Conservation (phyloP, 768 basidiomycete species). For the Mycena maculata region DNA sequence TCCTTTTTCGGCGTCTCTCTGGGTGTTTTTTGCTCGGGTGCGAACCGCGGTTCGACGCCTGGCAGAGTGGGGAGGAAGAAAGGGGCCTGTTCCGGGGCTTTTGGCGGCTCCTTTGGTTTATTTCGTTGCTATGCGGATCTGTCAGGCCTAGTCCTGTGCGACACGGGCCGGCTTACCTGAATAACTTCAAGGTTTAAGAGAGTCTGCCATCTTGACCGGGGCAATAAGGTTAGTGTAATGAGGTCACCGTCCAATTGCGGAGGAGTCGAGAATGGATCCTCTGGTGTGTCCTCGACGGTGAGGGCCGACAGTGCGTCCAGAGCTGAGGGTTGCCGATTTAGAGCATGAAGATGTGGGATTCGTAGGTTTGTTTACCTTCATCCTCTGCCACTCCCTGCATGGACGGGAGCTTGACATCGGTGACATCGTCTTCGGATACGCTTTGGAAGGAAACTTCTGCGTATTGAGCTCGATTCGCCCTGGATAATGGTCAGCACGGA, state of each 20-base stretch:
- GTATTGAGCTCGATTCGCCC: constrained; percentile 97
- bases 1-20: constrained; percentile 52
- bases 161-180: constrained; percentile 61
- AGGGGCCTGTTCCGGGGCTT: constrained; percentile 94
- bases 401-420: constrained; percentile 79
- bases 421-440: constrained; percentile 80
- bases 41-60: constrained; percentile 88
- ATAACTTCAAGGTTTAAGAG: constrained; percentile 96
- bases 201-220: constrained; percentile 95
- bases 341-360: neutral
- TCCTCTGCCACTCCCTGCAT: constrained; percentile 88
- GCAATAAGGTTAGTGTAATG: constrained; percentile 92
- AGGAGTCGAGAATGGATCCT: constrained; percentile 85
- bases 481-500: constrained; percentile 42
- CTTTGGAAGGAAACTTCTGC: constrained; percentile 84
- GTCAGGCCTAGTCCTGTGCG: constrained; percentile 5
- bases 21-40: constrained; percentile 56
- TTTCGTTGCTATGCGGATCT: constrained; percentile 80
- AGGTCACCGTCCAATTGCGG: constrained; percentile 90
- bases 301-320: constrained; percentile 78
- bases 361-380: constrained; percentile 63
- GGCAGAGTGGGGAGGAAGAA: constrained; percentile 96
- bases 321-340: constrained; percentile 52
- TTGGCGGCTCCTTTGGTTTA: constrained; percentile 95
- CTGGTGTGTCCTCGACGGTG: constrained; percentile 66